A percentile compares a stretch with the other conserved stretches of the same genome.
phyloP scores from a whole-genome alignment of 306 rosid species.

The Astragalus glycyphyllos region DNA sequence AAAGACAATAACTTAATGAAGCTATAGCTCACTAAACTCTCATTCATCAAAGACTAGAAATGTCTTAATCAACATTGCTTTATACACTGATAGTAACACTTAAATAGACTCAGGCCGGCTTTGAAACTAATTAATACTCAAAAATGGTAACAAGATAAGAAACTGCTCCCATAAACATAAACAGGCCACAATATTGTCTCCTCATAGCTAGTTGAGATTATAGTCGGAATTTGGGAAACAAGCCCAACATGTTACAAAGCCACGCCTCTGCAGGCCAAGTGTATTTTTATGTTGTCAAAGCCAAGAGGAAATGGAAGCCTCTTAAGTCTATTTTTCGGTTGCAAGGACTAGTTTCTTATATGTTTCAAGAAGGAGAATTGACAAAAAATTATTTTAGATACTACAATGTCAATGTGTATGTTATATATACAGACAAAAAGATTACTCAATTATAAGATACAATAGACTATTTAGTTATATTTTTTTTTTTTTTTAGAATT shows the following conservation, averaged over 20 bases:
- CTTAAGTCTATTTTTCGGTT: not conserved
- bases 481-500: too few species aligned
- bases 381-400: too few species aligned
- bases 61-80: slow-evolving; percentile 28
- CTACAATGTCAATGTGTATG: too few species aligned
- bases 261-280: slow-evolving; percentile 8
- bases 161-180: slow-evolving; percentile 9
- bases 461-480: too few species aligned
- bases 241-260: slow-evolving; percentile 36
- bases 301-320: slow-evolving; percentile 26
- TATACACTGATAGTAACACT: too few species aligned
- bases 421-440: too few species aligned
- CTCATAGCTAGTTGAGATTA: slow-evolving; percentile 7
- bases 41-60: slow-evolving; percentile 25
- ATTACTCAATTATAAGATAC: too few species aligned
- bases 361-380: too few species aligned
- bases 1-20: slow-evolving; percentile 16
- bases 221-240: slow-evolving; percentile 27
- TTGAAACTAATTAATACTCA: not conserved
- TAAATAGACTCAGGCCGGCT: slow-evolving; percentile 35
- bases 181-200: slow-evolving; percentile 27
- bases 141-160: slow-evolving; percentile 7
- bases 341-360: too few species aligned
- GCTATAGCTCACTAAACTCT: not conserved
- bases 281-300: not conserved